A percentile compares a stretch with the other conserved stretches of the same genome.
Conservation (phyloP, 371 early-diverging fungal species). For the Rhizomucor miehei region DNA sequence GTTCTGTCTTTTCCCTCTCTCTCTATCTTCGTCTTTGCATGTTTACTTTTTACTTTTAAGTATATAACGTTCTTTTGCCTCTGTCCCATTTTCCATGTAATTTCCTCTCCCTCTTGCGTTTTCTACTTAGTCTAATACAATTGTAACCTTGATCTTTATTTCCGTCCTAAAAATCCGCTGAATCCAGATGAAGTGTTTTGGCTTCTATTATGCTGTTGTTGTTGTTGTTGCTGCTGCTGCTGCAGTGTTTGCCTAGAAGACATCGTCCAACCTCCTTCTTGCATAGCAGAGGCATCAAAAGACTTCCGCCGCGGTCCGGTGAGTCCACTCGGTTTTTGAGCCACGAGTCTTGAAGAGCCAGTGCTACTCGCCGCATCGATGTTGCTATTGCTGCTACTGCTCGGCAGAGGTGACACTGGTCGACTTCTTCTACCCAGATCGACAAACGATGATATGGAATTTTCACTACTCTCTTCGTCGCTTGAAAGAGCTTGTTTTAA, state of each 20-base stretch:
- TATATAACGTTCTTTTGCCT: neutral
- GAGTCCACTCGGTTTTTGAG: too few relatives aligned
- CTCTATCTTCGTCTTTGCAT: neutral
- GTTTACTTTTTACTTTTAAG: conserved; percentile 1
- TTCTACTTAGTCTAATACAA: too few relatives aligned
- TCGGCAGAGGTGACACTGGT: too few relatives aligned
- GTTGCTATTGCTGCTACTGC: neutral
- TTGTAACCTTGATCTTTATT: too few relatives aligned
- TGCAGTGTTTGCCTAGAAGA: neutral
- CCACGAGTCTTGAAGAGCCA: too few relatives aligned
- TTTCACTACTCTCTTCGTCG: conserved; percentile 3
- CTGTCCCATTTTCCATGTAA: neutral
- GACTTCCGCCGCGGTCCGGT: too few relatives aligned
- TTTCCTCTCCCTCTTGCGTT: neutral
- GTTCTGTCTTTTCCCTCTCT: too few relatives aligned
- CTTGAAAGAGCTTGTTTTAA: conserved; percentile 19
- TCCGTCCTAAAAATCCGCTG: too few relatives aligned
- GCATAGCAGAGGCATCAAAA: too few relatives aligned
- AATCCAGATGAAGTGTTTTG: too few relatives aligned
- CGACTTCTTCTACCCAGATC: neutral
- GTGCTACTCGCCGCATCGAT: neutral
- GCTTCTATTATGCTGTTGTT: too few relatives aligned
- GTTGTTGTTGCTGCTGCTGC: neutral
- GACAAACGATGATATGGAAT: conserved; percentile 1
- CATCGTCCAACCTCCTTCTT: too few relatives aligned